Percentiles rank a stretch among this genome's conserved stretches.
Conservation (phyloP, 805 yeast genomes). For the Ogataea saltuana region DNA sequence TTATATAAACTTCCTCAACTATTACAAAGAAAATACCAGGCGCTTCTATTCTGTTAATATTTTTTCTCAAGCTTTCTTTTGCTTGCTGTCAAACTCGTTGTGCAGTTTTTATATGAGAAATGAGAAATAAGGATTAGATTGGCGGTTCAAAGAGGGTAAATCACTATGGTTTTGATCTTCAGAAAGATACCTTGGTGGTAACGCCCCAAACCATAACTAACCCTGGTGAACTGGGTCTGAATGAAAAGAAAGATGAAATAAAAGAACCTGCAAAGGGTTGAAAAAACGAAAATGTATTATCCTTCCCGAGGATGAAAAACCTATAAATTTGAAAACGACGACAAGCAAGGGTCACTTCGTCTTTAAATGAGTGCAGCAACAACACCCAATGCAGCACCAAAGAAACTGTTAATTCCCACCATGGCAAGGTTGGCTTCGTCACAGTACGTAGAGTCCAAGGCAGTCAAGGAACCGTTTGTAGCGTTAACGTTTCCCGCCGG, state of each 20-base stretch:
- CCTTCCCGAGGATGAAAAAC: constrained; percentile 6
- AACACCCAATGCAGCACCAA: constrained; percentile 29
- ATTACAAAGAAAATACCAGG: neutral
- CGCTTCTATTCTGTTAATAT: neutral
- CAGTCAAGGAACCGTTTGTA: constrained; percentile 21
- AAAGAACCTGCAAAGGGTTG: neutral
- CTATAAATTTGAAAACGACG: constrained; percentile 1
- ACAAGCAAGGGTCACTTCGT: neutral
- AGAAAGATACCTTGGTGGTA: neutral
- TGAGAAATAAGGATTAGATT: neutral
- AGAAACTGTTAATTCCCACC: constrained; percentile 13
- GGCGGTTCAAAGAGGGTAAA: neutral
- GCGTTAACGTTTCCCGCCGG: constrained; percentile 8
- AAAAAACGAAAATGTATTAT: constrained; percentile 17
- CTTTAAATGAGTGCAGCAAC: constrained; percentile 26
- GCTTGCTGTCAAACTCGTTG: constrained; percentile 1
- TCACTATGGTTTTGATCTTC: neutral
- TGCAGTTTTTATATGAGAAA: neutral
- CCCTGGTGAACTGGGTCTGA: neutral
- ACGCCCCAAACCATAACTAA: neutral
- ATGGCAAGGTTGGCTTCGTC: constrained; percentile 23
- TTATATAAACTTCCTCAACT: constrained; percentile 1
- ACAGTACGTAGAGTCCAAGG: constrained; percentile 23
- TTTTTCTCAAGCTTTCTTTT: constrained; percentile 6
- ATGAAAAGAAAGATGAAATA: neutral